Percentiles rank a stretch among this genome's conserved stretches.
phyloP scores from a whole-genome alignment of 2,329 filamentous ascomycete species.

The Phialemoniopsis sp. region DNA sequence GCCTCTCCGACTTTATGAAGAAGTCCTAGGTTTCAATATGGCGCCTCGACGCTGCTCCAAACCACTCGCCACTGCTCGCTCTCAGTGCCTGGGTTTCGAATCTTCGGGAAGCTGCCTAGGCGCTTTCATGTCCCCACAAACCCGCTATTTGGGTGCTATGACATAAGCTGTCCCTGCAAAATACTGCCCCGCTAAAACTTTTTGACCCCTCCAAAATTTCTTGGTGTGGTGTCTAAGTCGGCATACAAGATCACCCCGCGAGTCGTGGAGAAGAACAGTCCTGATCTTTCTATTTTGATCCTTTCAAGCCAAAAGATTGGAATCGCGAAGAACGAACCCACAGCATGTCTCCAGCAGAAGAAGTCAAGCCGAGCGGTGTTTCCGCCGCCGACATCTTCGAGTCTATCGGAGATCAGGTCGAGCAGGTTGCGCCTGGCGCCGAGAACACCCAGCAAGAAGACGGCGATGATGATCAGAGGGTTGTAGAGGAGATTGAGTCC shows the following conservation, averaged over 20 bases:
- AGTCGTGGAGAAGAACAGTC: no score
- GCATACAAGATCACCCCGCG: no score
- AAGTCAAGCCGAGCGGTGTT: conserved; percentile 20
- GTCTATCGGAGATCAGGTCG: conserved; percentile 58
- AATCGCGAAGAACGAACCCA: no score
- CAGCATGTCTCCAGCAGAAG: conserved; percentile 25
- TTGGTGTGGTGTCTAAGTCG: neutral
- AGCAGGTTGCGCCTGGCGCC: conserved; percentile 38
- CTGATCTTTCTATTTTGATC: no score
- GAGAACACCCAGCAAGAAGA: conserved; percentile 16
- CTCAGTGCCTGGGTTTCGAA: no score
- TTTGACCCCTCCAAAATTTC: conserved; percentile 9
- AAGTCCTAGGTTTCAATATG: conserved; percentile 16
- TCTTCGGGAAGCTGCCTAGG: no score
- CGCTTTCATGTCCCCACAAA: no score
- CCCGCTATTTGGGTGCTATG: no score
- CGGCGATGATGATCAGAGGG: conserved; percentile 41
- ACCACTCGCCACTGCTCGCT: no score
- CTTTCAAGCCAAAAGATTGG: no score
- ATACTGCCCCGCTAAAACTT: conserved; percentile 9
- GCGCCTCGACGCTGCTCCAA: neutral
- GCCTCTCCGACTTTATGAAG: conserved; percentile 52
- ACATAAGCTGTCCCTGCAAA: no score
- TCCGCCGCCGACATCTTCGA: conserved; percentile 53
- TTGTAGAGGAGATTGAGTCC: conserved; percentile 69